Conservation (phyloP, 1,284 basidiomycete species). For the Ustilago cynodontis region DNA sequence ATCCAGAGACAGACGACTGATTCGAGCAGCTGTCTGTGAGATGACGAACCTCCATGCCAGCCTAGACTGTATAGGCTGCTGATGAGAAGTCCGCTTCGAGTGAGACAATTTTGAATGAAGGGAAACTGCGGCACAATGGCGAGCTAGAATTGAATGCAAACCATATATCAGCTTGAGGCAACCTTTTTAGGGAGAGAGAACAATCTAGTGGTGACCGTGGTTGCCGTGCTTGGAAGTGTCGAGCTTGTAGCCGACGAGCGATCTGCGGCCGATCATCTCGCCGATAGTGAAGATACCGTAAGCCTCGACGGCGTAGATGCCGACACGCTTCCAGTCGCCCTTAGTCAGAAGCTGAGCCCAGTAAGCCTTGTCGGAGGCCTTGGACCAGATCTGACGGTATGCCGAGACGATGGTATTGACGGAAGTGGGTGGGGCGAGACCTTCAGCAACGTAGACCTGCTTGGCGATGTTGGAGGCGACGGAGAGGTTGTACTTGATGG, state of each 20-base stretch:
- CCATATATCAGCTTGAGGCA: not conserved
- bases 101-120: not conserved
- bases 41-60: no score
- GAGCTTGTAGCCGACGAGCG: slow-evolving; percentile 63
- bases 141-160: slow-evolving; percentile 7
- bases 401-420: slow-evolving; percentile 77
- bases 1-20: no score
- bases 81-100: not conserved
- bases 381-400: slow-evolving; percentile 81
- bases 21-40: no score
- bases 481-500: slow-evolving; percentile 70
- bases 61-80: no score
- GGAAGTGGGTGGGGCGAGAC: slow-evolving; percentile 83
- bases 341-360: slow-evolving; percentile 79
- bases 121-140: not conserved
- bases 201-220: slow-evolving; percentile 53
- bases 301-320: slow-evolving; percentile 87
- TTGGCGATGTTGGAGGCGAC: slow-evolving; percentile 86
- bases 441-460: slow-evolving; percentile 90
- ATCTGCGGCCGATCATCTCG: slow-evolving; percentile 65
- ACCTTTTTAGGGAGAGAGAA: not conserved
- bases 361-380: slow-evolving; percentile 77
- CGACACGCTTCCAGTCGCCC: slow-evolving; percentile 81
- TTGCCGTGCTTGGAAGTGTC: slow-evolving; percentile 50
- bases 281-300: slow-evolving; percentile 81